Evolutionary conservation across 306 rosid species (phyloP).

Genomic region (Sphenostylis stenocarpa): DNA sequence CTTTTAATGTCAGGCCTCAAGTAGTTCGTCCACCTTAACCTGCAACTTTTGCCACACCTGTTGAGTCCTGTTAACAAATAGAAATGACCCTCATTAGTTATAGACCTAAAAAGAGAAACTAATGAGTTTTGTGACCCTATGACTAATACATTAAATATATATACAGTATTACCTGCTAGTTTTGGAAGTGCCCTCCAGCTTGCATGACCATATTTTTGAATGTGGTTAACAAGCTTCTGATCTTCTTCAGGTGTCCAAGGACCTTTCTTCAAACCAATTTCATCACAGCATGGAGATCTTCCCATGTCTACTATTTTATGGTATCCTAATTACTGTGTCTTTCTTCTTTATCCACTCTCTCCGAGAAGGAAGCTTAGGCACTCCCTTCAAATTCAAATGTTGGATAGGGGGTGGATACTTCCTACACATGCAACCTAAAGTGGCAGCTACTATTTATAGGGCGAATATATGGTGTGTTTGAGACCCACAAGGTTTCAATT

Average conservation of each 20-base stretch:
- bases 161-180: slow-evolving; percentile 32
- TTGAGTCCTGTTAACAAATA: slow-evolving; percentile 32
- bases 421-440: slow-evolving; percentile 11
- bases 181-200: slow-evolving; percentile 47
- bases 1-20: slow-evolving; percentile 44
- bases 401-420: slow-evolving; percentile 5
- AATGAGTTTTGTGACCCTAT: not conserved
- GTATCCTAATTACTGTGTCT: not conserved
- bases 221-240: slow-evolving; percentile 29
- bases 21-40: slow-evolving; percentile 45
- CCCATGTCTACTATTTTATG: slow-evolving; percentile 21
- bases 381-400: not conserved
- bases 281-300: slow-evolving; percentile 40
- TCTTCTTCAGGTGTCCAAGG: slow-evolving; percentile 51
- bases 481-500: slow-evolving; percentile 16
- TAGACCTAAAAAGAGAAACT: not conserved
- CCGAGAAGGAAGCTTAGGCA: not conserved
- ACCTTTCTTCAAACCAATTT: slow-evolving; percentile 43
- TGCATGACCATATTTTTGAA: slow-evolving; percentile 37
- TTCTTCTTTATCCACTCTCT: not conserved
- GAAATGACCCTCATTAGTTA: not conserved
- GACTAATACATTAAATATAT: not conserved
- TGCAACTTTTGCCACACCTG: slow-evolving; percentile 46
- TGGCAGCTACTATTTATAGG: slow-evolving; percentile 26
- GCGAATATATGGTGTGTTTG: not conserved